phyloP scores from a whole-genome alignment of 2,329 filamentous ascomycete species.

The Talaromyces verruculosus region DNA sequence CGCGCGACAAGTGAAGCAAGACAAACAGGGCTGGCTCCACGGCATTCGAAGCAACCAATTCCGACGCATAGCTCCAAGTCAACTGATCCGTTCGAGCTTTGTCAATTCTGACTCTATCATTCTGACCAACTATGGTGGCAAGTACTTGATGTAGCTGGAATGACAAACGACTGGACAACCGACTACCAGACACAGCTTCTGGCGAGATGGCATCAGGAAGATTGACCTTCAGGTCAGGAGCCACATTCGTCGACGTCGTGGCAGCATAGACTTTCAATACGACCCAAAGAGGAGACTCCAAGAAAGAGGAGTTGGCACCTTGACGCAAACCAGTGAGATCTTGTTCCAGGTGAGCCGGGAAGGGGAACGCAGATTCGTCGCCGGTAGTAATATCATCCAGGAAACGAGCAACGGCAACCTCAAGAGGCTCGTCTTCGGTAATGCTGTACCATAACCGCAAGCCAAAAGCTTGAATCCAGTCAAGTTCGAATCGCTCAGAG shows the following conservation, averaged over 20 bases:
- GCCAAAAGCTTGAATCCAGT: slow-evolving; percentile 93
- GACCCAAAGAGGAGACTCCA: slow-evolving; percentile 80
- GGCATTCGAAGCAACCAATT: slow-evolving; percentile 56
- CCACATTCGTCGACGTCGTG: slow-evolving; percentile 31
- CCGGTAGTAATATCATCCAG: slow-evolving; percentile 69
- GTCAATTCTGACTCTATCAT: slow-evolving; percentile 54
- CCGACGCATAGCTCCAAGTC: slow-evolving; percentile 61
- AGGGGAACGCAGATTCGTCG: slow-evolving; percentile 66
- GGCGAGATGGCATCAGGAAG: slow-evolving; percentile 73
- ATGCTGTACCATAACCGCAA: slow-evolving; percentile 87
- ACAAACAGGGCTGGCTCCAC: slow-evolving; percentile 74
- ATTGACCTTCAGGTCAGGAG: slow-evolving; percentile 36
- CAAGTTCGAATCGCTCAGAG: slow-evolving; percentile 76
- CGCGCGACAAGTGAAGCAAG: slow-evolving; percentile 69
- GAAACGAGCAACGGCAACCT: slow-evolving; percentile 71
- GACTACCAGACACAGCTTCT: slow-evolving; percentile 72
- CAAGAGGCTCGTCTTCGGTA: slow-evolving; percentile 65
- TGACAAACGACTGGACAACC: slow-evolving; percentile 70
- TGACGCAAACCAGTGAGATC: slow-evolving; percentile 60
- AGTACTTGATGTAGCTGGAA: slow-evolving; percentile 82
- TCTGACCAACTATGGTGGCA: slow-evolving; percentile 44
- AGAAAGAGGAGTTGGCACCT: slow-evolving; percentile 55
- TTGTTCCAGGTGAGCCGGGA: slow-evolving; percentile 68
- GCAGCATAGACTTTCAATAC: slow-evolving; percentile 76
- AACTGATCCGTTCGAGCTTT: slow-evolving; percentile 64